phyloP scores from a whole-genome alignment of 352 stramenopile species.

The Poterioochromonas sp. region DNA sequence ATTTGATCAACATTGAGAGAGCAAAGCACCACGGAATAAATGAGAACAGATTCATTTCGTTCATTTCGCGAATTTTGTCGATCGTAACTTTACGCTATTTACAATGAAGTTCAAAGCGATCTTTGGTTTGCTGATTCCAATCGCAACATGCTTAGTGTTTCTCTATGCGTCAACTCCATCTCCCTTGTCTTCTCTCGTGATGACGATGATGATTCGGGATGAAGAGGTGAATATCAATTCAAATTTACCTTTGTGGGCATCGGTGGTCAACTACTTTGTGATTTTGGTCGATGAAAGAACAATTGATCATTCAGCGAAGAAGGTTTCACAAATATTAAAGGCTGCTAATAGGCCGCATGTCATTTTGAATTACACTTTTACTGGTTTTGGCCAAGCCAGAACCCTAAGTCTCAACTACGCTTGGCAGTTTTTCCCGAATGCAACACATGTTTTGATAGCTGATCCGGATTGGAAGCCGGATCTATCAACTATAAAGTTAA shows the following conservation, averaged over 20 bases:
- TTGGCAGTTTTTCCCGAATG: background rate
- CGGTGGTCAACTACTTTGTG: background rate
- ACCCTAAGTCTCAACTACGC: background rate
- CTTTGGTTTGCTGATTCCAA: too few relatives aligned
- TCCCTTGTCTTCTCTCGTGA: too few relatives aligned
- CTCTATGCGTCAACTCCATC: too few relatives aligned
- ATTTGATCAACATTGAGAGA: too few relatives aligned
- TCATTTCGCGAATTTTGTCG: too few relatives aligned
- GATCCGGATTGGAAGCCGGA: constrained; percentile 20
- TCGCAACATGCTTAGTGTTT: too few relatives aligned
- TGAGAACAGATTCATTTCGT: too few relatives aligned
- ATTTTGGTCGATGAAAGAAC: constrained; percentile 19
- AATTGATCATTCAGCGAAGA: background rate
- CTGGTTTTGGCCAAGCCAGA: background rate
- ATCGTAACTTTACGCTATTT: too few relatives aligned
- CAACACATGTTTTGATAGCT: constrained; percentile 11
- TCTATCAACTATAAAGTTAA: background rate
- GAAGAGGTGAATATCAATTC: constrained; percentile 11
- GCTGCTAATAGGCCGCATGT: background rate
- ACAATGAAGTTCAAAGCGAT: too few relatives aligned
- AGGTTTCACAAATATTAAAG: background rate
- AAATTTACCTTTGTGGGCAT: constrained; percentile 1
- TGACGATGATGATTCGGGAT: constrained; percentile 15
- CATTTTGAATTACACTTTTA: constrained; percentile 10
- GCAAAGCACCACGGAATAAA: too few relatives aligned